These are phyloP conservation scores for Penicillium egyptiacum DNA, from an alignment of 495 filamentous ascomycete species.

Conservation along the genomic window DNA sequence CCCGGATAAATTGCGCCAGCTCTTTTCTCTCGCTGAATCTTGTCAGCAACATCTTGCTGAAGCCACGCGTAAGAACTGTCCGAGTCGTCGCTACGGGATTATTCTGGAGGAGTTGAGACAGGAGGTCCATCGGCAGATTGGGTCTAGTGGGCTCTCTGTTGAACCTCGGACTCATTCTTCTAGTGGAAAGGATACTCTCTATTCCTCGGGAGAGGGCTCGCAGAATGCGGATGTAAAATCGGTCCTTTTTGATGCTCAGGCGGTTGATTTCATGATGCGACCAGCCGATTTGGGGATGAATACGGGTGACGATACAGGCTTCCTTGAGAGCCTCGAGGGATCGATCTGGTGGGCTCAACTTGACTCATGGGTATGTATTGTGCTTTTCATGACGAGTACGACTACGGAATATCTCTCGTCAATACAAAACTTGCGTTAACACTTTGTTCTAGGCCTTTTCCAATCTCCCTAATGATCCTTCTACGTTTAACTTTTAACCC, in stretches of 20 bases:
- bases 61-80: slow-evolving; percentile 50
- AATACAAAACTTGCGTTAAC: background rate
- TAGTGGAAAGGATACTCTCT: slow-evolving; percentile 1
- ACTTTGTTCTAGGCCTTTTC: slow-evolving; percentile 24
- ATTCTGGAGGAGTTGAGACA: slow-evolving; percentile 49
- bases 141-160: slow-evolving; percentile 17
- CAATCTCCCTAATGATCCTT: slow-evolving; percentile 27
- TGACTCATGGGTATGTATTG: slow-evolving; percentile 35
- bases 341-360: slow-evolving; percentile 40
- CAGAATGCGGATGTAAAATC: slow-evolving; percentile 6
- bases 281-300: slow-evolving; percentile 1
- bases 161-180: slow-evolving; percentile 4
- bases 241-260: slow-evolving; percentile 16
- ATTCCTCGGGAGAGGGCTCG: slow-evolving; percentile 8
- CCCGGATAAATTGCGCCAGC: slow-evolving; percentile 24
- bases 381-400: background rate
- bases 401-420: background rate
- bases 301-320: slow-evolving; percentile 12
- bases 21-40: slow-evolving; percentile 44
- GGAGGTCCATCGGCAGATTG: slow-evolving; percentile 44
- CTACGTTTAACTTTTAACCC: slow-evolving; percentile 16
- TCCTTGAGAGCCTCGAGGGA: slow-evolving; percentile 35
- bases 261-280: slow-evolving; percentile 15
- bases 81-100: slow-evolving; percentile 53
- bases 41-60: slow-evolving; percentile 51